A percentile compares a stretch with the other conserved stretches of the same genome.
Conservation (phyloP, 257 asterid species). For the Fraxinus anomala region DNA sequence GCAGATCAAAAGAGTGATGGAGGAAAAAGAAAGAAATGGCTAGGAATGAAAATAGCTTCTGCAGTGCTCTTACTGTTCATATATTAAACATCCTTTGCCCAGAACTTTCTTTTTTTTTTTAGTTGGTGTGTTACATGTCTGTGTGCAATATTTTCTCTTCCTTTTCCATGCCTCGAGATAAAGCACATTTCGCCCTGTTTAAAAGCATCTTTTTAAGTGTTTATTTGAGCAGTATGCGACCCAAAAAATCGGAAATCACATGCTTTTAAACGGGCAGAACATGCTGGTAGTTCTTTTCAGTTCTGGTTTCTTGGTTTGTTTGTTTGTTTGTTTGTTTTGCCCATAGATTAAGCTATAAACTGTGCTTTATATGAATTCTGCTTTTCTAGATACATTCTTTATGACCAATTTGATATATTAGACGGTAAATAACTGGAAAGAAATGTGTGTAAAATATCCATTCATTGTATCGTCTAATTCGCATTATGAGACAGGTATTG, state of each 20-base stretch:
- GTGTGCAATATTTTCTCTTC: neutral
- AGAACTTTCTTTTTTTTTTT: neutral
- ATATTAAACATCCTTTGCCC: neutral
- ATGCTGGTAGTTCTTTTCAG: neutral
- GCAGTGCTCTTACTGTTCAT: slow-evolving; percentile 18
- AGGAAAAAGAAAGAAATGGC: slow-evolving; percentile 24
- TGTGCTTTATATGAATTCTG: neutral
- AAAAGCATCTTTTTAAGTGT: no score
- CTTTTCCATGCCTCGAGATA: neutral
- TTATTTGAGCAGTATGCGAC: neutral
- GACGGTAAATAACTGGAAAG: no score
- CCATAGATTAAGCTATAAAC: neutral
- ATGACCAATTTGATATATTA: no score
- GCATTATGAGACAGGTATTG: no score
- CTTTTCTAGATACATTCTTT: neutral
- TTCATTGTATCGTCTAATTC: no score
- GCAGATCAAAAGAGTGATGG: slow-evolving; percentile 38
- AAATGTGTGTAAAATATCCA: neutral
- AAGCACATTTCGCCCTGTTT: neutral
- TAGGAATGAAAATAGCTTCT: neutral
- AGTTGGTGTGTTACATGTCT: neutral
- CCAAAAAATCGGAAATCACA: neutral
- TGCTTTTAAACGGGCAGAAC: neutral
- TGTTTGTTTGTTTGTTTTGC: neutral
- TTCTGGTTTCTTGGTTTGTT: neutral